Conservation (phyloP, 176 grass and related monocot genomes). For the Olyra latifolia region DNA sequence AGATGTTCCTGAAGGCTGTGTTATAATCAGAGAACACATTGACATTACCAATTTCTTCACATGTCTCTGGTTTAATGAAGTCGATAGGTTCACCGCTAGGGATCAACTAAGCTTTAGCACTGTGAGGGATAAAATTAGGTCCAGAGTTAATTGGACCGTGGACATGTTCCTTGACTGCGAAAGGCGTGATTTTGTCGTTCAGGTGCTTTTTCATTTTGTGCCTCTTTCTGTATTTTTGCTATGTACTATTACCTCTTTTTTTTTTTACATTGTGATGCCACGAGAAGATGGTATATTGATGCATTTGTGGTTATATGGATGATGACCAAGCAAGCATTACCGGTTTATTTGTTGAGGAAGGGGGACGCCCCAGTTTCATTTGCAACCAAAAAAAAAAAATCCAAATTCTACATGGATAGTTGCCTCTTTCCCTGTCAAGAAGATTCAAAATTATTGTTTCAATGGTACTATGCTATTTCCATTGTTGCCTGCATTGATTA, state of each 20-base stretch:
- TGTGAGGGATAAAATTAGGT: constrained; percentile 75
- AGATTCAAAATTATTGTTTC: no score
- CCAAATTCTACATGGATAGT: background rate
- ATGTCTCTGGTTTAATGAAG: constrained; percentile 90
- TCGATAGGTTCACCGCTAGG: constrained; percentile 74
- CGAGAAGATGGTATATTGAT: no score
- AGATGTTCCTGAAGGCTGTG: constrained; percentile 87
- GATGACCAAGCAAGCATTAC: background rate
- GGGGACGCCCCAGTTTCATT: background rate
- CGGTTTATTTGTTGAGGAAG: background rate
- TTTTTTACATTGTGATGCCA: background rate
- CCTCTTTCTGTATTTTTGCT: background rate
- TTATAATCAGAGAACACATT: constrained; percentile 77
- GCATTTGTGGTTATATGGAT: no score
- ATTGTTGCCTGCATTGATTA: no score
- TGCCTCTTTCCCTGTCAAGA: background rate
- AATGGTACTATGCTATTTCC: no score
- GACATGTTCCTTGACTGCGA: constrained; percentile 92
- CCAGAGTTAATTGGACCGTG: constrained; percentile 59
- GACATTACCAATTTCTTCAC: constrained; percentile 78
- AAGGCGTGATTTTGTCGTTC: constrained; percentile 78
- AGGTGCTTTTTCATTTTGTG: constrained; percentile 43
- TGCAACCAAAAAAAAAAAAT: background rate
- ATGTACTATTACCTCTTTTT: background rate
- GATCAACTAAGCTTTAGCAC: constrained; percentile 91